Evolutionary conservation across 352 stramenopile species (phyloP), one percentile per base, ranked within the genome.

Genomic region (Globisporangium takayamanum): DNA sequence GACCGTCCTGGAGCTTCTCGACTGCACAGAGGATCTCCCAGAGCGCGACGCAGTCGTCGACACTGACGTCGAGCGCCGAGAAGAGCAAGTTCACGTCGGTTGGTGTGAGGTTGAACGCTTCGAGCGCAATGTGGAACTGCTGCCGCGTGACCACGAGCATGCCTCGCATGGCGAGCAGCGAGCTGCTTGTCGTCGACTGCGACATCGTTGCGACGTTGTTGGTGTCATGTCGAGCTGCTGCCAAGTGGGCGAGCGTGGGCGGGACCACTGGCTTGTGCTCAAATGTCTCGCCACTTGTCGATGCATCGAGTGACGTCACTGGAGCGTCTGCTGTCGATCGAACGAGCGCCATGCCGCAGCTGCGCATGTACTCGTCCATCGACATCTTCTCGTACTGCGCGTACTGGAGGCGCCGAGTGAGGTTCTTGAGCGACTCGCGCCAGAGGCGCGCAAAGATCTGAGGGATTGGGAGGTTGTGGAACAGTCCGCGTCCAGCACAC

Each of bases 21-120:
- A 84, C 63, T 0, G 56, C 72, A 16, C 63, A 76, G 1, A 87
- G 59, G 15, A 78, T 64, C 42, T 73, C 72, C 72, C 71, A 89
- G 53, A 89, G 51, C 11, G 63, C 54, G 5, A 85, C 74, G 33
- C 55, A 53, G 58, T 89, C 76, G n/a, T 66, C 65, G 1, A 89
- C 76, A 28, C 63, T 63, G 39, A 82, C 45, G 51, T 89, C 79
- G 20, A 89, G 59, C 45, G 73, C 69, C 4, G 79, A 84, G 52
- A 80, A 89, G 20, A 89, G 59, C 64, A 74, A 50, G 53, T 89
- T 85, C n/a, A 86, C 73, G 50, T 89, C 79, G 0, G 57, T 57
- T 15, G 69, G 20, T 14, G 63, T 46, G 20, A 84, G 60, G 20
- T 64, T 72, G 54, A 89, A 84, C 28, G 76, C 54, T 62, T 87